Conservation (phyloP, 192 early-diverging fungal genomes). For the Thamnidium elegans region DNA sequence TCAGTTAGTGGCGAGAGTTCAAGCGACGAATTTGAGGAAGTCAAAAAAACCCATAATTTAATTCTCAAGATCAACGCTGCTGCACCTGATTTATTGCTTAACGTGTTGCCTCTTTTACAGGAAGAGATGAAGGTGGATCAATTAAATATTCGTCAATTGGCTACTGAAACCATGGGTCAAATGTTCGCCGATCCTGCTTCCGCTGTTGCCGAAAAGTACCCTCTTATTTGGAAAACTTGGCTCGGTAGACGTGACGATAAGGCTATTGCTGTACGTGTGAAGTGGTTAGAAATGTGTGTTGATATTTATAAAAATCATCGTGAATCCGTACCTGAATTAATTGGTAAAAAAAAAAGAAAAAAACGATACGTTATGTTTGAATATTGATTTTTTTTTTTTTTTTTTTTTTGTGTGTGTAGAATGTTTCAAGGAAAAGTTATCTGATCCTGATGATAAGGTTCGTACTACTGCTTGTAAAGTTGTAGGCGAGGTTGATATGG, state of each 20-base stretch:
- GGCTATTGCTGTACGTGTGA: slow-evolving; percentile 57
- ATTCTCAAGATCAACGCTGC: slow-evolving; percentile 78
- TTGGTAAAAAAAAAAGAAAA: slow-evolving; percentile 52
- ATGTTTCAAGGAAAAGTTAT: slow-evolving; percentile 61
- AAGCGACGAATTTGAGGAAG: slow-evolving; percentile 49
- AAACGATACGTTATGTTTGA: neutral
- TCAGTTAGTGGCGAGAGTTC: slow-evolving; percentile 48
- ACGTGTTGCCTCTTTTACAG: slow-evolving; percentile 91
- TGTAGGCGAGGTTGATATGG: slow-evolving; percentile 62
- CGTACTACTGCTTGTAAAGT: slow-evolving; percentile 68
- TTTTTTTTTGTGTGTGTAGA: too few species aligned
- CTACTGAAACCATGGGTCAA: slow-evolving; percentile 76
- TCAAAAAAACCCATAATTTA: slow-evolving; percentile 70
- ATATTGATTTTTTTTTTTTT: neutral
- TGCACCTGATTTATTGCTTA: slow-evolving; percentile 75
- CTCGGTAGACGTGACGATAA: slow-evolving; percentile 78
- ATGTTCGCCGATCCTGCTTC: slow-evolving; percentile 85
- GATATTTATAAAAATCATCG: slow-evolving; percentile 70
- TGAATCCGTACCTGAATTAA: slow-evolving; percentile 66
- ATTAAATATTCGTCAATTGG: slow-evolving; percentile 69
- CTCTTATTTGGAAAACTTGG: slow-evolving; percentile 83
- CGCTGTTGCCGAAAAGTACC: slow-evolving; percentile 69
- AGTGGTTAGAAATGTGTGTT: slow-evolving; percentile 68
- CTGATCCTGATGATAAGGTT: slow-evolving; percentile 93
- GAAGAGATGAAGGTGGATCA: slow-evolving; percentile 87